Evolutionary conservation across 2,329 filamentous ascomycete genomes (phyloP), one percentile per base, ranked within the genome.

Genomic region (Pleomassaria siparia): DNA sequence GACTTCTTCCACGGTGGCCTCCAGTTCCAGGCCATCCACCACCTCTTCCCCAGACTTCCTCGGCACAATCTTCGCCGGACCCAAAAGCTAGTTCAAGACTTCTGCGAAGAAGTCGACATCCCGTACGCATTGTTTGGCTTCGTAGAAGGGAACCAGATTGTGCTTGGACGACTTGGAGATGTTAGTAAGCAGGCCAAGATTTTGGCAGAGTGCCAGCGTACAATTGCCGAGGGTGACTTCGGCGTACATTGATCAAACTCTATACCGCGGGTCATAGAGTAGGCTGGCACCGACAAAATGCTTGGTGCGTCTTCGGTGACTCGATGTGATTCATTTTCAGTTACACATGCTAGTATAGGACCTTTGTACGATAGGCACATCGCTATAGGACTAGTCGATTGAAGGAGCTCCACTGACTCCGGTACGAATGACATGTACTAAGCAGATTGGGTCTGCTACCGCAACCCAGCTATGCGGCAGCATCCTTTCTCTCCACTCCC

Each of bases 1-100:
- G 86, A 89, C 64, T 88, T 84, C 57, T 76, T 87, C 62, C 85
- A 89, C 64, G 86, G 86, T 40, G 86, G 86, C 1, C 74, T 89
- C 22, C 86, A 88, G 69, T 89, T 88, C 70, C 86, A 88, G 68
- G 84, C 81, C 6, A 79, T 88, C 2, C 85, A 89, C 66, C 85
- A 89, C 56, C 68, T 88, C 10, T 88, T 84, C 60, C 85, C 86
- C 2, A 77, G 86, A 4, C 76, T 88, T 44, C 86, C 86, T 1
- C 72, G 85, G 20, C 86, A 88, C 67, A 88, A 88, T 64, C 70
- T 88, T 9, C 76, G 86, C 43, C 71, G 74, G 53, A 76, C 79
- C 2, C 85, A 88, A 69, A 73, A 67, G 48, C 63, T 85, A 35
- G 83, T 86, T 1, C 77, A 75, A 58, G 78, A 83, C 35, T 88